Percentiles rank a stretch among this genome's conserved stretches.
Conservation (phyloP, 1,284 basidiomycete genomes). For the Cutaneotrichosporon dermatis region DNA sequence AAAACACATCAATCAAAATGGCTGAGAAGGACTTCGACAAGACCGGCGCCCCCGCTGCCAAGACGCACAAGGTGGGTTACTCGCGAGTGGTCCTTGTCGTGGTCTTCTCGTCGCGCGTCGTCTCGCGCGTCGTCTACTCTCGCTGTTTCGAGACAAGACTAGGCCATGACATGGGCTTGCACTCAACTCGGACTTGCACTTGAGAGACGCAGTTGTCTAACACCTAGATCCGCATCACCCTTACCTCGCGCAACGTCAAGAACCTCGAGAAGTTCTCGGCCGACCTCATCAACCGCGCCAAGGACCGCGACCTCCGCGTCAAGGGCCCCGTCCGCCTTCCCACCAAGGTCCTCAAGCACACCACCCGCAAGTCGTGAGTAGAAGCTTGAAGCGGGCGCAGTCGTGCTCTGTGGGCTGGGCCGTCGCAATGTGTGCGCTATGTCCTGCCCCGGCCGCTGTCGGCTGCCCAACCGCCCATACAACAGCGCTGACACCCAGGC, state of each 20-base stretch:
- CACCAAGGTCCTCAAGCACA: slow-evolving; percentile 97
- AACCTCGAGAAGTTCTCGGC: slow-evolving; percentile 98
- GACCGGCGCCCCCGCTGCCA: slow-evolving; percentile 76
- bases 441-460: no score
- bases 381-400: neutral
- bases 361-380: slow-evolving; percentile 92
- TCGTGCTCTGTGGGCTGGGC: neutral
- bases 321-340: slow-evolving; percentile 99
- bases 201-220: no score
- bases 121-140: no score
- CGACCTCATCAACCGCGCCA: slow-evolving; percentile 97
- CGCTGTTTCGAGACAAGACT: no score
- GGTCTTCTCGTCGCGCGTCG: no score
- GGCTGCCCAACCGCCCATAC: no score
- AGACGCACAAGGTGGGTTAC: slow-evolving; percentile 72
- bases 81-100: no score
- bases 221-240: slow-evolving; percentile 80
- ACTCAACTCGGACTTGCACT: no score
- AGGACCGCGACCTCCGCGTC: slow-evolving; percentile 99
- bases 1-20: slow-evolving; percentile 57
- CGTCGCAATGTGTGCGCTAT: no score
- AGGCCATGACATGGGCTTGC: no score
- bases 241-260: slow-evolving; percentile 96
- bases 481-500: slow-evolving; percentile 53
- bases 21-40: slow-evolving; percentile 96